phyloP scores from a whole-genome alignment of 108 stramenopile species.

The Cylindrotheca closterium region DNA sequence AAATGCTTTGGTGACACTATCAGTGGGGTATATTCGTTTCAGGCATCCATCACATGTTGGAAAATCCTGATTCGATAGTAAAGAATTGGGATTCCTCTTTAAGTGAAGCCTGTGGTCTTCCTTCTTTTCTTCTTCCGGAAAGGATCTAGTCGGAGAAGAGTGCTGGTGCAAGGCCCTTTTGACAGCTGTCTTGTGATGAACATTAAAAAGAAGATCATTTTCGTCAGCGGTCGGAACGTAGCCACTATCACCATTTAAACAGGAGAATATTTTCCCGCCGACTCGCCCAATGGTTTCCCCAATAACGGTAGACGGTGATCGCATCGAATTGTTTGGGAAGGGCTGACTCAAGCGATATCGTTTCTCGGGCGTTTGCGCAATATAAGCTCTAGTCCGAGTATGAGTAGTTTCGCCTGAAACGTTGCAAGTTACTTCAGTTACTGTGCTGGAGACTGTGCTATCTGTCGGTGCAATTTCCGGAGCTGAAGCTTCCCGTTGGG shows the following conservation, averaged over 20 bases:
- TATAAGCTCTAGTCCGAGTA: too few relatives aligned
- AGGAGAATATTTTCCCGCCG: not conserved
- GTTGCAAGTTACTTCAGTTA: too few relatives aligned
- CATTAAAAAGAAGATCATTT: not conserved
- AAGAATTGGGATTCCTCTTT: not conserved
- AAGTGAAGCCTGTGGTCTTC: not conserved
- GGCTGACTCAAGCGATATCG: not conserved
- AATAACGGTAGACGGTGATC: not conserved
- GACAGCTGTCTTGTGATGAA: not conserved
- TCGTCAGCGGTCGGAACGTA: not conserved
- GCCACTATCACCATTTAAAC: not conserved
- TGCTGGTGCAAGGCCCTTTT: not conserved
- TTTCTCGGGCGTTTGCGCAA: too few relatives aligned
- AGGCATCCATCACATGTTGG: not conserved
- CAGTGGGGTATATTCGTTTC: conserved; percentile 4
- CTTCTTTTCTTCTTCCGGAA: not conserved
- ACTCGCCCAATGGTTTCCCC: not conserved
- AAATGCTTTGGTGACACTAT: not conserved
- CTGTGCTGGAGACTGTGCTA: too few relatives aligned
- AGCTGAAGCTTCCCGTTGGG: too few relatives aligned
- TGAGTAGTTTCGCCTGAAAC: too few relatives aligned
- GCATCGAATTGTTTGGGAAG: not conserved
- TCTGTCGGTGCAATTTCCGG: too few relatives aligned
- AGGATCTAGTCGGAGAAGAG: not conserved
- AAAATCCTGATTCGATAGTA: not conserved